Base-by-base conservation (phyloP, 805 yeast genomes). In the Hanseniaspora occidentalis region DNA sequence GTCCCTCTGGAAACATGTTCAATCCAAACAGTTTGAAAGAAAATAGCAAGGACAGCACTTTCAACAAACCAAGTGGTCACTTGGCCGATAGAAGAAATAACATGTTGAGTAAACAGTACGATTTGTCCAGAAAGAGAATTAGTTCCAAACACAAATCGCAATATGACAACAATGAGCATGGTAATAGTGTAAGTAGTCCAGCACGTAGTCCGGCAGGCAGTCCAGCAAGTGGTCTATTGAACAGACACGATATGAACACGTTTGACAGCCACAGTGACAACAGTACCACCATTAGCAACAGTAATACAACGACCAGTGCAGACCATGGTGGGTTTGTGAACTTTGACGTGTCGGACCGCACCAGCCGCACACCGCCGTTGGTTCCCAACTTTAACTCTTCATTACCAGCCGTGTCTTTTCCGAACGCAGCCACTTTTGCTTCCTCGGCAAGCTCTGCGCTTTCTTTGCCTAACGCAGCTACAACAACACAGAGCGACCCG, bases 31-130 rank as follows among this genome's bases (percentile, higher is more conserved):
- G 26, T 14, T 43, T 36, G 40, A 38, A 35, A 19, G 14, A 37
- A 25, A 39, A 40, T n/a, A 38, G 42, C 34, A 39, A 40, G 31
- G 31, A 38, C 23, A 31, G 37, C 11, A 36, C 34, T 23, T 35
- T 38, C 21, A 38, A 41, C 22, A 29, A 33, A 25, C 19, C 25
- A 29, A 41, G 39, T 16, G 21, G 26, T 27, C 19, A 29, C 25
- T 39, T 57, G 31, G 50, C 58, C 1, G 56, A 54, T 43, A 47
- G 58, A 37, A 50, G 52, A 36, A 56, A 54, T 35, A 53, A 48
- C 21, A 51, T 54, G 31, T 40, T 57, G 36, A 52, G 56, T 1
- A 56, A 58, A 16, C 63, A 58, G 43, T 56, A 58, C 35, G 60
- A 54, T 38, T 47, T 51, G 40, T 49, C 52, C 13, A 54, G 52